Conservation (phyloP, 352 stramenopile genomes). For the Achlya hypogyna region DNA sequence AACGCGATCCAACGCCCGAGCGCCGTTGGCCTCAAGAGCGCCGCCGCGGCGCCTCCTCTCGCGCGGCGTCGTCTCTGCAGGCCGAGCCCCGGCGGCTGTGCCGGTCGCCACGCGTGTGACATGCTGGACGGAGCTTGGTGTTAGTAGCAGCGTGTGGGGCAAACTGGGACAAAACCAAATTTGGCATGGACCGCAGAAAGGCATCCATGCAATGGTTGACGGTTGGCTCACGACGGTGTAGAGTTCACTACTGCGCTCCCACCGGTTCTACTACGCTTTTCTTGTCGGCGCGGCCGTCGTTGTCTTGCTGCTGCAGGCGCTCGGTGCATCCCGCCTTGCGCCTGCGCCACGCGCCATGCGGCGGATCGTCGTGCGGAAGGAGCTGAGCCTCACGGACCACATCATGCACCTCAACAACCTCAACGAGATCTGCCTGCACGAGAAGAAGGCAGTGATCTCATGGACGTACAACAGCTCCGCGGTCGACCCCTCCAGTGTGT, state of each 20-base stretch:
- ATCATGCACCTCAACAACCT: conserved; percentile 8
- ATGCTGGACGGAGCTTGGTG: too few relatives aligned
- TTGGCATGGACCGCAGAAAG: too few relatives aligned
- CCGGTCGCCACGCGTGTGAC: too few relatives aligned
- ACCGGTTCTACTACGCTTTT: background rate
- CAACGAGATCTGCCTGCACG: background rate
- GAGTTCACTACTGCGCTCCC: background rate
- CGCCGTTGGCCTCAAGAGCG: too few relatives aligned
- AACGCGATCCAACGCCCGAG: too few relatives aligned
- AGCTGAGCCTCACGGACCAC: background rate
- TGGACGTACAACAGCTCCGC: background rate
- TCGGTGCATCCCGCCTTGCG: background rate
- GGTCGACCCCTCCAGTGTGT: background rate
- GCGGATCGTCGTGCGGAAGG: background rate
- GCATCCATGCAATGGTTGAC: too few relatives aligned
- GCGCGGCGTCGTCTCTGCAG: too few relatives aligned
- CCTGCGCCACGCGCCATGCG: background rate
- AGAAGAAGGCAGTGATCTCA: background rate
- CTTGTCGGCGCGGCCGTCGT: background rate
- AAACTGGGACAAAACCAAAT: too few relatives aligned
- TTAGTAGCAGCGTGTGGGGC: too few relatives aligned
- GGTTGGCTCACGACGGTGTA: background rate
- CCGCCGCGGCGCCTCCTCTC: too few relatives aligned
- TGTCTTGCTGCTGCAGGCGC: background rate
- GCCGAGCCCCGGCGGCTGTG: too few relatives aligned